Conservation (phyloP, 2,329 filamentous ascomycete genomes). For the Diaporthe citri region DNA sequence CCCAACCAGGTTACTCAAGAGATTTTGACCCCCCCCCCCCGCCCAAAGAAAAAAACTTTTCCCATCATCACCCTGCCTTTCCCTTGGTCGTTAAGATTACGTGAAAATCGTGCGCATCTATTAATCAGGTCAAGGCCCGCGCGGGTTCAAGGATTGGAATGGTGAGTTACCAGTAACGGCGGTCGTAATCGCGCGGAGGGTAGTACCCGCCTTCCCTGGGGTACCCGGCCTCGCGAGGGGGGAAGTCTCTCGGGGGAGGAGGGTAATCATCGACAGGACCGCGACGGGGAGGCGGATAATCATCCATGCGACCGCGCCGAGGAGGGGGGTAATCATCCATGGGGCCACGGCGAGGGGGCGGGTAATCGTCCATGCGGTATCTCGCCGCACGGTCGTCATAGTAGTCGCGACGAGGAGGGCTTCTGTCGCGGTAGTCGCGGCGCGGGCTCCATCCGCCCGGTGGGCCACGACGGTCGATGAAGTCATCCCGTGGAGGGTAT, state of each 20-base stretch:
- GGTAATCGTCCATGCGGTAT: slow-evolving; percentile 85
- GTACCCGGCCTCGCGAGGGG: slow-evolving; percentile 65
- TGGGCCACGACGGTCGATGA: slow-evolving; percentile 79
- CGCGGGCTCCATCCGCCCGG: slow-evolving; percentile 89
- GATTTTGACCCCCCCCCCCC: background rate
- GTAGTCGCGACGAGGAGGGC: slow-evolving; percentile 82
- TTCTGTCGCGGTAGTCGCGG: slow-evolving; percentile 86
- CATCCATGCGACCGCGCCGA: slow-evolving; percentile 65
- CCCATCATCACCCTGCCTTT: slow-evolving; percentile 33
- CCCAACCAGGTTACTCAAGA: slow-evolving; percentile 19
- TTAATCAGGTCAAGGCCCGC: slow-evolving; percentile 42
- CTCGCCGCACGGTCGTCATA: slow-evolving; percentile 82
- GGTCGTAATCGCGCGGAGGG: slow-evolving; percentile 59
- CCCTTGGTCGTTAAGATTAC: slow-evolving; percentile 30
- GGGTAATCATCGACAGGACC: slow-evolving; percentile 67
- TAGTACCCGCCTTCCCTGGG: slow-evolving; percentile 60
- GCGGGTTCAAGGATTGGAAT: slow-evolving; percentile 40
- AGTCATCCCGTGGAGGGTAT: slow-evolving; percentile 80
- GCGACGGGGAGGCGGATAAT: slow-evolving; percentile 66
- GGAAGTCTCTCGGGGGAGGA: slow-evolving; percentile 62
- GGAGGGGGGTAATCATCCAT: slow-evolving; percentile 79
- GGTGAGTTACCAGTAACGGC: slow-evolving; percentile 61
- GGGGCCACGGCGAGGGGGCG: slow-evolving; percentile 74
- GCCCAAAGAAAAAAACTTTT: slow-evolving; percentile 3
- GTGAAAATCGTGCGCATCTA: slow-evolving; percentile 37